Evolutionary conservation across 768 basidiomycete genomes (phyloP).

Genomic region (Lentinula aciculospora): DNA sequence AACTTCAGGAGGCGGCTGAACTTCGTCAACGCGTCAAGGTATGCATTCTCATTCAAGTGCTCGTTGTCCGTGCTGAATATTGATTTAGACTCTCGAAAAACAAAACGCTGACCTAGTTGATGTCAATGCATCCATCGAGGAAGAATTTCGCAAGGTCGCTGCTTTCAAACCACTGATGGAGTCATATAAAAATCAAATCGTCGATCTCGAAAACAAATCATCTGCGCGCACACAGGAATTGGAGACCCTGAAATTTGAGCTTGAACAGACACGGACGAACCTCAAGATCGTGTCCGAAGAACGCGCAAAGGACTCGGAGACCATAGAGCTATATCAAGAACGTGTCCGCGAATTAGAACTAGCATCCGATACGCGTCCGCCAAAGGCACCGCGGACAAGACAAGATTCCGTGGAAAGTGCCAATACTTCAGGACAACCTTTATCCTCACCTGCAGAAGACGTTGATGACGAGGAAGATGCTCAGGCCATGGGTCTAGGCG

Average conservation of each 20-base stretch:
- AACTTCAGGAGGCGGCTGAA: slow-evolving; percentile 91
- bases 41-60: slow-evolving; percentile 14
- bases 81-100: slow-evolving; percentile 71
- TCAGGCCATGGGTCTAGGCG: slow-evolving; percentile 58
- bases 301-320: slow-evolving; percentile 73
- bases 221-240: slow-evolving; percentile 64
- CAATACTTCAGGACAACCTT: slow-evolving; percentile 39
- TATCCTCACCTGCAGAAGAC: slow-evolving; percentile 24
- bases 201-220: slow-evolving; percentile 70
- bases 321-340: slow-evolving; percentile 87
- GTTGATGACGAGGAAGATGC: slow-evolving; percentile 37
- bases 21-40: slow-evolving; percentile 84
- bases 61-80: not conserved
- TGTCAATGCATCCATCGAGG: slow-evolving; percentile 87
- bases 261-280: slow-evolving; percentile 69
- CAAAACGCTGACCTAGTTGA: slow-evolving; percentile 92
- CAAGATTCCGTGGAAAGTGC: not conserved
- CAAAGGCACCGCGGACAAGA: slow-evolving; percentile 10
- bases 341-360: slow-evolving; percentile 85
- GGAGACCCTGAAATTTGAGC: slow-evolving; percentile 66
- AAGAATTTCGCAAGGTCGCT: slow-evolving; percentile 83
- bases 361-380: slow-evolving; percentile 24
- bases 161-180: slow-evolving; percentile 89
- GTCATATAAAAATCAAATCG: slow-evolving; percentile 83
- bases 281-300: slow-evolving; percentile 66